Percentiles rank a stretch among this genome's conserved stretches.
Conservation (phyloP, 2,329 filamentous ascomycete genomes). For the Monosporascus sp. region DNA sequence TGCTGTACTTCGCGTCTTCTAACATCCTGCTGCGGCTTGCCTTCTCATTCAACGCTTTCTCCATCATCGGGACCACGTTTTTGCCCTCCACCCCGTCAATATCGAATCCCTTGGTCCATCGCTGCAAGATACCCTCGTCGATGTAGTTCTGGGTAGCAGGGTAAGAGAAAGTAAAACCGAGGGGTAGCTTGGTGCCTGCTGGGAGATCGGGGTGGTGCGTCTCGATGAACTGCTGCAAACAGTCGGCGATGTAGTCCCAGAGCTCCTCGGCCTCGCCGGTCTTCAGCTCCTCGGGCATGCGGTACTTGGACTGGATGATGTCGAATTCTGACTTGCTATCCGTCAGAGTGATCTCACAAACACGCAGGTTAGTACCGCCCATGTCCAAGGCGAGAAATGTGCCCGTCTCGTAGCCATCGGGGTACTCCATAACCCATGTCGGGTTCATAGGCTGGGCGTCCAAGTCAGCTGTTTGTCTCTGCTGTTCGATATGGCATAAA, state of each 20-base stretch:
- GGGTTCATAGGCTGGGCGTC: conserved; percentile 82
- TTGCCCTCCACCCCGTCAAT: conserved; percentile 86
- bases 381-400: conserved; percentile 89
- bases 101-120: conserved; percentile 97
- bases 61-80: conserved; percentile 85
- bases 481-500: neutral
- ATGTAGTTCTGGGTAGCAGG: conserved; percentile 91
- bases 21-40: conserved; percentile 36
- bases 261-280: conserved; percentile 78
- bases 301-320: conserved; percentile 94
- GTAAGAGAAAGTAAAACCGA: conserved; percentile 96
- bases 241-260: conserved; percentile 94
- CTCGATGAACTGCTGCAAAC: conserved; percentile 84
- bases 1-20: neutral
- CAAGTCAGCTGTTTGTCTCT: conserved; percentile 5
- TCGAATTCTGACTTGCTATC: conserved; percentile 87
- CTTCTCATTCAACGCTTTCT: conserved; percentile 67
- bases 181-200: conserved; percentile 62
- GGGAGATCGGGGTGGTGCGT: conserved; percentile 68
- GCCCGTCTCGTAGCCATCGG: conserved; percentile 80
- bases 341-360: conserved; percentile 87
- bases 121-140: conserved; percentile 85
- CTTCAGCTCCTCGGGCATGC: conserved; percentile 90
- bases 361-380: conserved; percentile 92
- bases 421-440: conserved; percentile 90